Percentiles rank a stretch among this genome's conserved stretches.
These are phyloP conservation scores for Teratosphaeria pseudoeucalypti DNA, from an alignment of 2,329 filamentous ascomycete species.

Conservation along the genomic window DNA sequence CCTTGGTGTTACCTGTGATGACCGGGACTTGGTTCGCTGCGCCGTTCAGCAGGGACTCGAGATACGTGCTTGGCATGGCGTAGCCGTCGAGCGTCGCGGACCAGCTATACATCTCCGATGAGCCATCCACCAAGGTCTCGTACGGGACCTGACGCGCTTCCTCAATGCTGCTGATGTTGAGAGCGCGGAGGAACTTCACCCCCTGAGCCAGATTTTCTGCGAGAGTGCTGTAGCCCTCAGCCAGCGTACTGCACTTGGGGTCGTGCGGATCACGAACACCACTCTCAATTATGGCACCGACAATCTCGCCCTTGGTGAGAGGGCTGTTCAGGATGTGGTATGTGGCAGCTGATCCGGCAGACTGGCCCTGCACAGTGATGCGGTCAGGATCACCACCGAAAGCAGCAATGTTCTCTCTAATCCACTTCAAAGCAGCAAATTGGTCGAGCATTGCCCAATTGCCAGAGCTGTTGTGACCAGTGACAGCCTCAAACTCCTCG, in stretches of 20 bases:
- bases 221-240: not conserved
- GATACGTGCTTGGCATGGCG: not conserved
- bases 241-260: not conserved
- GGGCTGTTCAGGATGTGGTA: not conserved
- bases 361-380: constrained; percentile 39
- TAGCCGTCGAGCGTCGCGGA: not conserved
- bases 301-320: not conserved
- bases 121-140: not conserved
- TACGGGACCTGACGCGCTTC: not conserved
- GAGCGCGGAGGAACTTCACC: not conserved
- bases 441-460: constrained; percentile 46
- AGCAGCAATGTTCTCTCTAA: constrained; percentile 33
- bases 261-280: not conserved
- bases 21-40: not conserved
- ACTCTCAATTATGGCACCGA: not conserved
- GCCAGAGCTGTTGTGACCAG: constrained; percentile 43
- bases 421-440: constrained; percentile 40
- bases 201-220: not conserved
- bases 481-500: constrained; percentile 3
- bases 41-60: not conserved
- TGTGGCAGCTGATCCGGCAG: constrained; percentile 25
- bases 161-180: not conserved
- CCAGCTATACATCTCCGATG: not conserved
- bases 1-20: not conserved
- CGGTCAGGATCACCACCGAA: constrained; percentile 39